These are phyloP conservation scores for Aspergillus sp. DNA, from an alignment of 2,329 filamentous ascomycete species.

Conservation along the genomic window DNA sequence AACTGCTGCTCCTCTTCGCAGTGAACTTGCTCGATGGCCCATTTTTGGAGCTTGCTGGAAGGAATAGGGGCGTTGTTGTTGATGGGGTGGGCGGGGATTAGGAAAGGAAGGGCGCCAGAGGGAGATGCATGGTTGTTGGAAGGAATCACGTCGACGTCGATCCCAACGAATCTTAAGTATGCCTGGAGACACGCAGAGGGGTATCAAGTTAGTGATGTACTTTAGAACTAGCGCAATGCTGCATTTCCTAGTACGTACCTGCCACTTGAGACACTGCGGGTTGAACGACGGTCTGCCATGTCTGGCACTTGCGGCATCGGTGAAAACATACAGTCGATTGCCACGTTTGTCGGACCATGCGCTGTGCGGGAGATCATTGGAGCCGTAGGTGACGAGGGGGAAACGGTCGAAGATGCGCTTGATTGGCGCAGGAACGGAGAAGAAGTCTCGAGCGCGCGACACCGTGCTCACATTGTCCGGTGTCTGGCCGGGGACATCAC, in stretches of 20 bases:
- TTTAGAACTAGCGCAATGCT: neutral
- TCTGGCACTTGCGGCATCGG: conserved; percentile 62
- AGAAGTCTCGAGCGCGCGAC: conserved; percentile 34
- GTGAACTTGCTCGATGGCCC: conserved; percentile 58
- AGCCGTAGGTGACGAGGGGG: conserved; percentile 72
- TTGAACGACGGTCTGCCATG: conserved; percentile 76
- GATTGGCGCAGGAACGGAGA: conserved; percentile 66
- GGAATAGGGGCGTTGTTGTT: conserved; percentile 54
- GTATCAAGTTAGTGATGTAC: conserved; percentile 5
- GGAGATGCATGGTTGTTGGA: conserved; percentile 95
- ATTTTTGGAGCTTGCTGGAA: conserved; percentile 69
- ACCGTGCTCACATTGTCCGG: conserved; percentile 25
- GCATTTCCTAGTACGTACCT: conserved; percentile 65
- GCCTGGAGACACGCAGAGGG: conserved; percentile 55
- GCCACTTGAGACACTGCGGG: conserved; percentile 92
- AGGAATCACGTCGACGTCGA: conserved; percentile 66
- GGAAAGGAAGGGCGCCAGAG: conserved; percentile 82
- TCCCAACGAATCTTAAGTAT: conserved; percentile 74
- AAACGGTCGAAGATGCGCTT: conserved; percentile 82
- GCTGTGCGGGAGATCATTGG: conserved; percentile 72
- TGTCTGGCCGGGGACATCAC: conserved; percentile 26
- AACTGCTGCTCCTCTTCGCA: conserved; percentile 52
- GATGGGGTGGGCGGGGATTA: conserved; percentile 61
- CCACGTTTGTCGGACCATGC: conserved; percentile 50
- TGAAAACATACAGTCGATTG: conserved; percentile 76